Conservation (phyloP, 306 rosid genomes). For the Bauhinia variegata region DNA sequence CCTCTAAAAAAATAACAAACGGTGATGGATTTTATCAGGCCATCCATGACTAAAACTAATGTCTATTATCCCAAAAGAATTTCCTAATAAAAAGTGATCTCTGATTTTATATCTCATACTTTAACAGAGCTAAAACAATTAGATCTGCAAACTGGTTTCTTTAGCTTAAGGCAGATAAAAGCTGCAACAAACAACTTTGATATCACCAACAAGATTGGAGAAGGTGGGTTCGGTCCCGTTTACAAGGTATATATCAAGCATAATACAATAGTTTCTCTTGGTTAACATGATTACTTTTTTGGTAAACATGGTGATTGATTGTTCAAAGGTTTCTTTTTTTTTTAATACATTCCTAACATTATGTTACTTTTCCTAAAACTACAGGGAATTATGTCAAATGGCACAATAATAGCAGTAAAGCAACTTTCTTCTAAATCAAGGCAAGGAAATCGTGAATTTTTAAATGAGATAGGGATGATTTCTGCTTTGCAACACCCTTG, state of each 20-base stretch:
- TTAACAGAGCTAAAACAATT: too few relatives aligned
- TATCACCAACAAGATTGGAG: too few relatives aligned
- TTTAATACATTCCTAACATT: not conserved
- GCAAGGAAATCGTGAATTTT: conserved; percentile 56
- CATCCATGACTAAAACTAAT: not conserved
- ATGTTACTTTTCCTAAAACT: not conserved
- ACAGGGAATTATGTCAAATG: conserved; percentile 49
- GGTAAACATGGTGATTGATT: not conserved
- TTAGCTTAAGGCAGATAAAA: too few relatives aligned
- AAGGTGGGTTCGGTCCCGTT: too few relatives aligned
- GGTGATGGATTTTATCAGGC: too few relatives aligned
- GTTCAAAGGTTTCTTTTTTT: not conserved
- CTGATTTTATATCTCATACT: too few relatives aligned
- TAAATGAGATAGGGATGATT: conserved; percentile 52
- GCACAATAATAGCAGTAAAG: conserved; percentile 45
- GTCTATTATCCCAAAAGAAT: not conserved
- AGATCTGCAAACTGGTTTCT: too few relatives aligned
- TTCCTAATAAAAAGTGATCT: too few relatives aligned
- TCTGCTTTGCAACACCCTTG: conserved; percentile 52
- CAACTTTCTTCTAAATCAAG: conserved; percentile 50
- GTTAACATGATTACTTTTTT: not conserved
- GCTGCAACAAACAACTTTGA: too few relatives aligned
- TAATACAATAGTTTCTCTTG: not conserved
- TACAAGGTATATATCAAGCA: conserved; percentile 34
- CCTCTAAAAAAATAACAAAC: too few relatives aligned